These are phyloP conservation scores for Fusarium mangiferae DNA, from an alignment of 2,329 filamentous ascomycete genomes.

Conservation along the genomic window DNA sequence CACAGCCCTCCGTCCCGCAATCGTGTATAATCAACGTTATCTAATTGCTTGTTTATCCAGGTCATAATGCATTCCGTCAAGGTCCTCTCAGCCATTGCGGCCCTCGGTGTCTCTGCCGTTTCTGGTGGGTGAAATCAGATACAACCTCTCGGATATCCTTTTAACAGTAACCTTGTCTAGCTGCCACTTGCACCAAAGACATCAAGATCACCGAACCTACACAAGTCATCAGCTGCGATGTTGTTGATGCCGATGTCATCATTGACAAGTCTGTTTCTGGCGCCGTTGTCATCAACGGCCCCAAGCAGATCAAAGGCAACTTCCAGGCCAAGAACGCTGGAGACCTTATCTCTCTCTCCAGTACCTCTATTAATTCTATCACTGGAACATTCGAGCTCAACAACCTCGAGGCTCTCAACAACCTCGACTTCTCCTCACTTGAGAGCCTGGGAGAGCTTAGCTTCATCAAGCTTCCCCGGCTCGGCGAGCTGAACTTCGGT, in stretches of 20 bases:
- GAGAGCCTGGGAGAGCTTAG: conserved; percentile 72
- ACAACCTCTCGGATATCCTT: background rate
- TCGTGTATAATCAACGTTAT: background rate
- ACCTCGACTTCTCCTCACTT: conserved; percentile 74
- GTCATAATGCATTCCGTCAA: conserved; percentile 60
- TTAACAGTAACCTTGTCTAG: conserved; percentile 33
- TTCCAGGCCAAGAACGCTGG: conserved; percentile 70
- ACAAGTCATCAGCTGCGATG: conserved; percentile 72
- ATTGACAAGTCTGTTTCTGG: conserved; percentile 67
- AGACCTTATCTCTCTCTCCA: conserved; percentile 69
- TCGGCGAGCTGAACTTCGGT: conserved; percentile 61
- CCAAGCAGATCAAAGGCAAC: conserved; percentile 65
- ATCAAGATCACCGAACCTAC: conserved; percentile 74
- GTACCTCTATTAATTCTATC: conserved; percentile 71
- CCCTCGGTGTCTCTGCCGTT: conserved; percentile 52
- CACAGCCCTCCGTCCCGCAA: background rate
- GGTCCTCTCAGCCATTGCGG: conserved; percentile 58
- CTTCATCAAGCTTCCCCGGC: conserved; percentile 76
- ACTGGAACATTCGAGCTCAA: conserved; percentile 75
- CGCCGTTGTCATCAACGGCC: conserved; percentile 70
- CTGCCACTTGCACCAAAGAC: conserved; percentile 58
- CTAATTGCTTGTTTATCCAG: conserved; percentile 40
- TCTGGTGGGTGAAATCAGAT: conserved; percentile 52
- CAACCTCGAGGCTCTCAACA: conserved; percentile 74
- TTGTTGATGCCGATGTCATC: conserved; percentile 74